A percentile compares a stretch with the other conserved stretches of the same genome.
These are phyloP conservation scores for Phialocephala sp. DNA, from an alignment of 2,329 filamentous ascomycete species.

Conservation along the genomic window DNA sequence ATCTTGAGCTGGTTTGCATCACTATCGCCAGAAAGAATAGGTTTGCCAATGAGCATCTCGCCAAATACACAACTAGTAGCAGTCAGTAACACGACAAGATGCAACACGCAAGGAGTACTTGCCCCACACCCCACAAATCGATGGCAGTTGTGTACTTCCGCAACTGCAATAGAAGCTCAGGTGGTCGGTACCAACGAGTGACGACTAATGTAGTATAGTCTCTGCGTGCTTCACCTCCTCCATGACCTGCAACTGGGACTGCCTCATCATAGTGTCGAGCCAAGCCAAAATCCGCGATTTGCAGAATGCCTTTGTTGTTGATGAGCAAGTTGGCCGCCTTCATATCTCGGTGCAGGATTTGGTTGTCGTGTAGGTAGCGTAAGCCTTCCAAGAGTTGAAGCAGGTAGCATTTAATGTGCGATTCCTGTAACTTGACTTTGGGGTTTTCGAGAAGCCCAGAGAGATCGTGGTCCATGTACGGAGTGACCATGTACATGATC, in stretches of 20 bases:
- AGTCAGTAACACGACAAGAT: slow-evolving; percentile 74
- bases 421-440: slow-evolving; percentile 81
- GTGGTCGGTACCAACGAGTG: slow-evolving; percentile 95
- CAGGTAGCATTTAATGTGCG: slow-evolving; percentile 98
- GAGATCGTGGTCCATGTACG: slow-evolving; percentile 99
- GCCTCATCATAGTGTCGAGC: slow-evolving; percentile 91
- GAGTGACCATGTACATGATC: slow-evolving; percentile 98
- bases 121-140: slow-evolving; percentile 98
- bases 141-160: slow-evolving; percentile 96
- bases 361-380: slow-evolving; percentile 85
- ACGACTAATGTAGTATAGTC: slow-evolving; percentile 98
- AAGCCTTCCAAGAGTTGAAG: slow-evolving; percentile 89
- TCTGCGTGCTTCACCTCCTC: slow-evolving; percentile 82
- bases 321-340: slow-evolving; percentile 98
- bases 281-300: slow-evolving; percentile 97
- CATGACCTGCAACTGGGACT: slow-evolving; percentile 75
- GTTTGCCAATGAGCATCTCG: slow-evolving; percentile 94
- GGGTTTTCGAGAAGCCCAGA: slow-evolving; percentile 96
- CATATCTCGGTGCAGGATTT: slow-evolving; percentile 96
- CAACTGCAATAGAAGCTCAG: slow-evolving; percentile 87
- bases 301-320: slow-evolving; percentile 89
- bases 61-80: slow-evolving; percentile 85
- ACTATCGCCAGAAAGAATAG: slow-evolving; percentile 88
- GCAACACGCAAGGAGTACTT: slow-evolving; percentile 67
- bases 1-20: slow-evolving; percentile 89